These are phyloP conservation scores for Pelargonium fulgidum DNA, from an alignment of 441 rosid species.

Conservation along the genomic window DNA sequence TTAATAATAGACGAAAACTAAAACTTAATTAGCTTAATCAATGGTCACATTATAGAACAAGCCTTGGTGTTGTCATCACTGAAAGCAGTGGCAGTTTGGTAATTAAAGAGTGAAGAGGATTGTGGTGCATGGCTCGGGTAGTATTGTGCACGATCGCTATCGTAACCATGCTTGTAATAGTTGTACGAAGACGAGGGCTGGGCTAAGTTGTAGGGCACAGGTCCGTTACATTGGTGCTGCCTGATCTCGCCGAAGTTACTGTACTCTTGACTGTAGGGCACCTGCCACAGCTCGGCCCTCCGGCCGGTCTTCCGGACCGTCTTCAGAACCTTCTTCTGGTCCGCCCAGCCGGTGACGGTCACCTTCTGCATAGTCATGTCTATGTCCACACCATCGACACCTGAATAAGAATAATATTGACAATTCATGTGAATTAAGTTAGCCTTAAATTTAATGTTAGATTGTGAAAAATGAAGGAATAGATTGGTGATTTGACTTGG, in stretches of 20 bases:
- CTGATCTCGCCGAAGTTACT: slow-evolving; percentile 24
- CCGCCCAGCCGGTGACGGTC: slow-evolving; percentile 64
- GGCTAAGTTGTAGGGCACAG: slow-evolving; percentile 37
- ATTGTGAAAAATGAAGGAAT: neutral
- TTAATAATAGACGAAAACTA: too few species aligned
- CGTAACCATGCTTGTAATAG: slow-evolving; percentile 39
- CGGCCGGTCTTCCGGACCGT: slow-evolving; percentile 58
- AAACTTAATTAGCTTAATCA: too few species aligned
- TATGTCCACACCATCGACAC: slow-evolving; percentile 62
- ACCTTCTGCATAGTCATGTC: slow-evolving; percentile 66
- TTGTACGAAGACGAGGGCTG: slow-evolving; percentile 53
- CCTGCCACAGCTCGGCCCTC: slow-evolving; percentile 79
- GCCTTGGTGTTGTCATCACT: slow-evolving; percentile 75
- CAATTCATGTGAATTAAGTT: neutral
- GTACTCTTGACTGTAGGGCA: slow-evolving; percentile 51
- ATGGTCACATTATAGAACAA: slow-evolving; percentile 48
- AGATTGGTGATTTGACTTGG: too few species aligned
- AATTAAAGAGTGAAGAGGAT: slow-evolving; percentile 32
- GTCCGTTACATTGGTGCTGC: slow-evolving; percentile 59
- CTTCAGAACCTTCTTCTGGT: slow-evolving; percentile 64
- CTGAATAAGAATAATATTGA: slow-evolving; percentile 21
- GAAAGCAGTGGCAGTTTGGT: slow-evolving; percentile 39
- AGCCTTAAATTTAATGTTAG: neutral
- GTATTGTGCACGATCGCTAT: slow-evolving; percentile 37
- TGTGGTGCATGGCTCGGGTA: slow-evolving; percentile 19